These are phyloP conservation scores for Scheffersomyces lignosus DNA, from an alignment of 805 yeast genomes.

Conservation along the genomic window DNA sequence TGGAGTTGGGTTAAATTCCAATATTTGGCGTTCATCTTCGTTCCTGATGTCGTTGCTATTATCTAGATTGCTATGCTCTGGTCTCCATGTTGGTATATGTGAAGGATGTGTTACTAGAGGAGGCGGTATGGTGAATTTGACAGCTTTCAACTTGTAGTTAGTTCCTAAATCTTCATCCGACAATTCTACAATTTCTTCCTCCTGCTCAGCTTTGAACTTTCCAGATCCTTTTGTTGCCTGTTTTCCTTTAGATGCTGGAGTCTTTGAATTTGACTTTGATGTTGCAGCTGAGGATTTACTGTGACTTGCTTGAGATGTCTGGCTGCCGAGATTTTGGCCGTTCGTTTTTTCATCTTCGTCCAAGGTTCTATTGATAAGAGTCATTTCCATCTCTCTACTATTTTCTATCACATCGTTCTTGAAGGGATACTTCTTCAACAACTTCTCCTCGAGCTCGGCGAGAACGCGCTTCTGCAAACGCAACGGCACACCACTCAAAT, in stretches of 20 bases:
- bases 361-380: constrained; percentile 11
- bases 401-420: constrained; percentile 26
- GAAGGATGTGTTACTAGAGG: constrained; percentile 44
- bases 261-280: neutral
- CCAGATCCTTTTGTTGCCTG: neutral
- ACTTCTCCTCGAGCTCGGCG: constrained; percentile 31
- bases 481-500: constrained; percentile 35
- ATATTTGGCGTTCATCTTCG: constrained; percentile 15
- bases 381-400: constrained; percentile 21
- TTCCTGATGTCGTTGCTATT: constrained; percentile 14
- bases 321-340: constrained; percentile 1
- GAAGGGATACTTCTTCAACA: constrained; percentile 37
- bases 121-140: constrained; percentile 33
- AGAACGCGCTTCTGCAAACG: constrained; percentile 40
- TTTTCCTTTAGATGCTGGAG: neutral
- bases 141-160: constrained; percentile 25
- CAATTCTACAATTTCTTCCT: constrained; percentile 5
- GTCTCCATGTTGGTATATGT: constrained; percentile 44
- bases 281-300: too few relatives aligned
- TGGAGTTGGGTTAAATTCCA: constrained; percentile 29
- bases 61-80: constrained; percentile 20
- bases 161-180: constrained; percentile 5
- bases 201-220: constrained; percentile 2
- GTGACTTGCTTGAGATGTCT: neutral
- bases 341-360: constrained; percentile 1